Evolutionary conservation across 148 eudicot genomes (phyloP).

Genomic region (Pharnaceum exiguum): DNA sequence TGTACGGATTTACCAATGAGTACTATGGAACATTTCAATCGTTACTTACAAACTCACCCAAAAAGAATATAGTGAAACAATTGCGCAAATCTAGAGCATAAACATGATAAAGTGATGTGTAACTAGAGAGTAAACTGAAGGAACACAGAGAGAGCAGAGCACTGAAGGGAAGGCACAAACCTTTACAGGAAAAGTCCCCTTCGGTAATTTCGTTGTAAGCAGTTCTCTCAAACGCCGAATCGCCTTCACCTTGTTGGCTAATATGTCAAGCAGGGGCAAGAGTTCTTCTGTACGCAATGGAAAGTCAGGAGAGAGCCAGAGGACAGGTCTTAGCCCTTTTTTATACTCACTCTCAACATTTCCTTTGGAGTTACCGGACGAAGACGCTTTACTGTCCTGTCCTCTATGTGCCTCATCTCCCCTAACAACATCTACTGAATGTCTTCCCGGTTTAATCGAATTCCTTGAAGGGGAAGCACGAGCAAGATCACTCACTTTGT

Average conservation of each 20-base stretch:
- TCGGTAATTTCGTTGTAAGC: conserved; percentile 82
- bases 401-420: conserved; percentile 43
- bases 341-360: conserved; percentile 73
- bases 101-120: no score
- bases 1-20: no score
- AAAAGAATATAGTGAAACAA: no score
- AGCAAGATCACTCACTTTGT: conserved; percentile 34
- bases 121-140: no score
- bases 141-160: no score
- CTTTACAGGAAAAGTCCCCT: conserved; percentile 81
- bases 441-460: conserved; percentile 45
- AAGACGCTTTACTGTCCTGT: conserved; percentile 41
- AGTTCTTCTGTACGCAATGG: conserved; percentile 73
- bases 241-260: conserved; percentile 94
- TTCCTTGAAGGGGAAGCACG: conserved; percentile 39
- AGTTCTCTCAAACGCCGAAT: conserved; percentile 76
- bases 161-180: conserved; percentile 25
- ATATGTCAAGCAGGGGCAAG: conserved; percentile 81
- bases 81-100: no score
- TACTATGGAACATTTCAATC: no score
- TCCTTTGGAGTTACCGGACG: conserved; percentile 21
- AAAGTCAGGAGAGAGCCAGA: conserved; percentile 75
- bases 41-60: no score
- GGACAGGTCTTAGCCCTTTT: conserved; percentile 85
- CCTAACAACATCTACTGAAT: conserved; percentile 48